Evolutionary conservation across 2,329 filamentous ascomycete genomes (phyloP).

Genomic region (Colletotrichum cereale): DNA sequence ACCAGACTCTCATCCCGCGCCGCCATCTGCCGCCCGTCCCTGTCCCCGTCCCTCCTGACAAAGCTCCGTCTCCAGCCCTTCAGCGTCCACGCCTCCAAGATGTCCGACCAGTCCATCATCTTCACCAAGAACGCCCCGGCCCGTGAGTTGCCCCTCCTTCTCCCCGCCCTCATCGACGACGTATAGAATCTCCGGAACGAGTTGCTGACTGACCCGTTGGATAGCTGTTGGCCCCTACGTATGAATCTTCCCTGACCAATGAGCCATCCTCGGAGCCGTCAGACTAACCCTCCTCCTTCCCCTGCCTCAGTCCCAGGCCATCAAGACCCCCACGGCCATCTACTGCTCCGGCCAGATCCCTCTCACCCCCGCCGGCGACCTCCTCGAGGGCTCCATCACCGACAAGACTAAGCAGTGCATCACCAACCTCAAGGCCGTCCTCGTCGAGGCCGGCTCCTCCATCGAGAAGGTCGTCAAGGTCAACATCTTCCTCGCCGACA

Average conservation of each 20-base stretch:
- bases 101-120: slow-evolving; percentile 57
- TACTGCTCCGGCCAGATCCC: slow-evolving; percentile 83
- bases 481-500: slow-evolving; percentile 91
- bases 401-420: slow-evolving; percentile 74
- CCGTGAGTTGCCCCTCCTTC: slow-evolving; percentile 57
- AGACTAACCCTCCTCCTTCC: slow-evolving; percentile 36
- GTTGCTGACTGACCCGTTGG: slow-evolving; percentile 20
- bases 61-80: slow-evolving; percentile 20
- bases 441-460: slow-evolving; percentile 83
- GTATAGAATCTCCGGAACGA: not conserved
- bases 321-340: slow-evolving; percentile 74
- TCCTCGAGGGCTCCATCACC: slow-evolving; percentile 70
- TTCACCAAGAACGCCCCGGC: slow-evolving; percentile 71
- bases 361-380: slow-evolving; percentile 66
- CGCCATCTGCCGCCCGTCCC: slow-evolving; percentile 6
- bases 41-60: slow-evolving; percentile 8
- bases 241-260: slow-evolving; percentile 47
- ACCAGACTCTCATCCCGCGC: slow-evolving; percentile 37
- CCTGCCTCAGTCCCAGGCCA: slow-evolving; percentile 69
- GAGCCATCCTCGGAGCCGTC: not conserved
- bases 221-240: slow-evolving; percentile 74
- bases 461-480: slow-evolving; percentile 90
- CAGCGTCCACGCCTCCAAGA: slow-evolving; percentile 31
- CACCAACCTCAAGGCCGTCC: slow-evolving; percentile 85
- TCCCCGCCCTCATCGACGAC: not conserved